These are phyloP conservation scores for Dorcoceras hygrometricum DNA, from an alignment of 257 asterid genomes.

Conservation along the genomic window DNA sequence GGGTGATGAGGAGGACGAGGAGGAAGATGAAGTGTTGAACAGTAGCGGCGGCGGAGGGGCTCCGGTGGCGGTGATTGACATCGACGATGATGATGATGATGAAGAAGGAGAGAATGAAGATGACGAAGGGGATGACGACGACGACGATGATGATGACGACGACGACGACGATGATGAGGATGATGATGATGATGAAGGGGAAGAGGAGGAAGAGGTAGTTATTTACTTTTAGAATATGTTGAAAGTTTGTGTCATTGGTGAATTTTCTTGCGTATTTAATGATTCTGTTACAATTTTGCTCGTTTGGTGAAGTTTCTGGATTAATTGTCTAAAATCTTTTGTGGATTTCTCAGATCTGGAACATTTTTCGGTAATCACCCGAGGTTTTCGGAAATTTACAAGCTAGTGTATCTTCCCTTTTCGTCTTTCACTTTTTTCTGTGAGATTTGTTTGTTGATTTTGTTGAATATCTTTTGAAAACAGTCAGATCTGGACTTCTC, in stretches of 20 bases:
- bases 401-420: background rate
- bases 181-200: slow-evolving; percentile 35
- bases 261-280: background rate
- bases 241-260: background rate
- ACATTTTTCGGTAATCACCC: too few species aligned
- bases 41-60: slow-evolving; percentile 21
- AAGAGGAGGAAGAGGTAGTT: slow-evolving; percentile 48
- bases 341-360: too few species aligned
- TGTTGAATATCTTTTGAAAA: background rate
- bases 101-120: slow-evolving; percentile 41
- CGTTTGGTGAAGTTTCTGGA: background rate
- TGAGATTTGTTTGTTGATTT: background rate
- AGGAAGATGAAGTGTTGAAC: slow-evolving; percentile 31
- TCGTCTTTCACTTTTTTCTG: background rate
- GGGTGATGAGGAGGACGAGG: slow-evolving; percentile 25
- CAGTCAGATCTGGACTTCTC: slow-evolving; percentile 28
- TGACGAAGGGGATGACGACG: slow-evolving; percentile 42
- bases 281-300: background rate
- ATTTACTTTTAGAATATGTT: background rate
- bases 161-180: slow-evolving; percentile 49
- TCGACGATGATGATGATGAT: slow-evolving; percentile 41
- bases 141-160: slow-evolving; percentile 45
- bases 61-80: slow-evolving; percentile 30
- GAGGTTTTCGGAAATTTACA: too few species aligned
- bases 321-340: too few species aligned